These are phyloP conservation scores for Nicotiana tabacum DNA, from an alignment of 257 asterid species.

Conservation along the genomic window DNA sequence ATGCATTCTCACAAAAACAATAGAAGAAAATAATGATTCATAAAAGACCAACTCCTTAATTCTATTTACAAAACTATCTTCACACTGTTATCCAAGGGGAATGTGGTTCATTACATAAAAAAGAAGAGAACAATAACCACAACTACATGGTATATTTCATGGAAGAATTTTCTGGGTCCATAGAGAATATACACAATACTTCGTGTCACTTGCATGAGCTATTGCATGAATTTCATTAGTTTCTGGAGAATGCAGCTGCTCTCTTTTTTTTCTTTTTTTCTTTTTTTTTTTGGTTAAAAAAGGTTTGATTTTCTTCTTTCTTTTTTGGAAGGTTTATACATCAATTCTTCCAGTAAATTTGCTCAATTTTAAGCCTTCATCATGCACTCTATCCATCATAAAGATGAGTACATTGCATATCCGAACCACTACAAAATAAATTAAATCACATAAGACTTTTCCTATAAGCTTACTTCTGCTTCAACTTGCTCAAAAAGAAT, in stretches of 20 bases:
- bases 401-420: not conserved
- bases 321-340: not conserved
- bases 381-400: not conserved
- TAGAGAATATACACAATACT: not conserved
- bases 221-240: not conserved
- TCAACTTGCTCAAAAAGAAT: slow-evolving; percentile 94
- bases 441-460: not conserved
- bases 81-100: not conserved
- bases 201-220: not conserved
- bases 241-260: not conserved
- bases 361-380: not conserved
- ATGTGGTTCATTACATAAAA: not conserved
- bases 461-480: slow-evolving; percentile 71
- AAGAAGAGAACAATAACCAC: not conserved
- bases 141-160: not conserved
- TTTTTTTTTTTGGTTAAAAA: not conserved
- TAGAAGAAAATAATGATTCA: not conserved
- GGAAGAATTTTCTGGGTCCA: not conserved
- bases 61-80: not conserved
- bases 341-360: not conserved
- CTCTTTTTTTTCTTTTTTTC: not conserved
- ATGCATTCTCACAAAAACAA: too few relatives aligned
- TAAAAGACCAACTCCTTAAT: not conserved
- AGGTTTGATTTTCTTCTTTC: not conserved
- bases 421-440: not conserved